phyloP scores from a whole-genome alignment of 1,284 basidiomycete species.

The Malassezia vespertilionis region DNA sequence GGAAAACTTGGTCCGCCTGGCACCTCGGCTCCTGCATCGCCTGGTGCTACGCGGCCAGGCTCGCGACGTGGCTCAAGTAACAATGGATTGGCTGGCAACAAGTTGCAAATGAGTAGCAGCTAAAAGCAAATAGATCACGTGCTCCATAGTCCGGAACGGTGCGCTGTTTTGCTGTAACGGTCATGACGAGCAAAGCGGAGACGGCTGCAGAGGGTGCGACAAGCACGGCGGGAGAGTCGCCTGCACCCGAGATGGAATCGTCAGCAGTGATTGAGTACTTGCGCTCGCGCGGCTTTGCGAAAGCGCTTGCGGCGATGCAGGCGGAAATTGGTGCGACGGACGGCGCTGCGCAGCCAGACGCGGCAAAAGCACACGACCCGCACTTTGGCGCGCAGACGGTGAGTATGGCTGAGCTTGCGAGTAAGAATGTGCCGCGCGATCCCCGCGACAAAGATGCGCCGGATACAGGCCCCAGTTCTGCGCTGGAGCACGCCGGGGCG shows the following conservation, averaged over 20 bases:
- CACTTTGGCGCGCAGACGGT: conserved; percentile 53
- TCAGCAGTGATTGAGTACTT: conserved; percentile 68
- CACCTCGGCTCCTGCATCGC: conserved; percentile 39
- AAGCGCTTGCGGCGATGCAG: conserved; percentile 63
- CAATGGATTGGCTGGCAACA: conserved; percentile 36
- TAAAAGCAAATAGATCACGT: too few relatives aligned
- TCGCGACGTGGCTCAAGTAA: conserved; percentile 37
- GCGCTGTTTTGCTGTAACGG: neutral
- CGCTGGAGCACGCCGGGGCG: conserved; percentile 53
- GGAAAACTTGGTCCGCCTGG: conserved; percentile 42
- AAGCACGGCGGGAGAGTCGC: neutral
- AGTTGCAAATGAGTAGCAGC: conserved; percentile 24
- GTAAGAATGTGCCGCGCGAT: conserved; percentile 39
- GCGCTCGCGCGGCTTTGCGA: conserved; percentile 64
- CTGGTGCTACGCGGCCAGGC: conserved; percentile 29
- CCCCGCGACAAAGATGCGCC: conserved; percentile 33
- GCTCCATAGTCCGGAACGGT: too few relatives aligned
- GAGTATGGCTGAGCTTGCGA: conserved; percentile 52
- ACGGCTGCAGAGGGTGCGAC: neutral
- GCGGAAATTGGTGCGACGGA: conserved; percentile 55
- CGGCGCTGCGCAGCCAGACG: conserved; percentile 23
- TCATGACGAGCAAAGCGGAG: neutral
- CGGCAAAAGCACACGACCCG: conserved; percentile 24
- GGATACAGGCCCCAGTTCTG: conserved; percentile 40
- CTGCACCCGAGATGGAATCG: conserved; percentile 3